Base-by-base conservation (phyloP, 1,284 basidiomycete species). In the Papiliotrema laurentii region DNA sequence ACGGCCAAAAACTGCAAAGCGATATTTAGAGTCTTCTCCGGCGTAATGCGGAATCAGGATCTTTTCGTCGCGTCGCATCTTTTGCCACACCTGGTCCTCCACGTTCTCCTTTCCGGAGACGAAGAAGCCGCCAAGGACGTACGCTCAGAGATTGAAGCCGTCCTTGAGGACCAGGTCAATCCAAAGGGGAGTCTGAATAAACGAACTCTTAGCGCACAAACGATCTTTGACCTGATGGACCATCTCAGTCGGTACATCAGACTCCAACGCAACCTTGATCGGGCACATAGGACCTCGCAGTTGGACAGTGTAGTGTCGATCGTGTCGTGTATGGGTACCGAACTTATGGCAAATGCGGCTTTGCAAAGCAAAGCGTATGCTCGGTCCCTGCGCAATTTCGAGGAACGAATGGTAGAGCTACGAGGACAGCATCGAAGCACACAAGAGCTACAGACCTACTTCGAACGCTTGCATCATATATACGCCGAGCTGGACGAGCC, bases 401-500 rank as follows among this genome's bases (percentile, higher is more conserved):
- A 99, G 69, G 83, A 85, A 47, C 84, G 87, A 42, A 81, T 94
- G 26, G 49, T 64, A 18, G 58, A 74, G 13, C 73, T 86, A 26
- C 77, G 78, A 50, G 71, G 75, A 40, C 65, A 64, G 56, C 73
- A 77, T 0, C 69, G 76, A 19, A 52, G 50, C 10, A 57, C 56
- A 30, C 69, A 75, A 41, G 80, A 86, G 19, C 76, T 92, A 1
- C 83, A 90, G 45, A 77, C 76, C 1, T 86, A 91, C 69, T 97
- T 91, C 65, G 96, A 98, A 65, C 82, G 84, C 27, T 76, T 98
- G 33, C 96, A 99, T 65, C 85, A 96, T 68, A 96, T 98, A 55
- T 99, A 99, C 69, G 87, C 96, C 13, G 82, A 89, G 50, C 79
- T 99, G 4, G 93, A 99, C 66, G 93, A 99, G 68, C 96, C 96